Conservation (phyloP, 2,329 filamentous ascomycete genomes). For the Sarocladium brachiariae region DNA sequence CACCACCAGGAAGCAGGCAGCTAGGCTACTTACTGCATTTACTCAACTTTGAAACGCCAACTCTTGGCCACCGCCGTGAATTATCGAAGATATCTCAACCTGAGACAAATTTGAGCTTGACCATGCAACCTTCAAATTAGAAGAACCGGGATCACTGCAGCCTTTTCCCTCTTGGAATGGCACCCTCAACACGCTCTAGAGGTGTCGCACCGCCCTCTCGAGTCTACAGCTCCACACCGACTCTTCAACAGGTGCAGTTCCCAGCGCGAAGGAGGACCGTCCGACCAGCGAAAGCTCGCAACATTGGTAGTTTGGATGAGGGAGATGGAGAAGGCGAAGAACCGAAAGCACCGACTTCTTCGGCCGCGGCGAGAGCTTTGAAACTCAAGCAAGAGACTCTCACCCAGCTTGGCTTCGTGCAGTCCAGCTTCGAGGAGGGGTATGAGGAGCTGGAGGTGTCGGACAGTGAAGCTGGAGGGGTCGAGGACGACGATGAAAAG, state of each 20-base stretch:
- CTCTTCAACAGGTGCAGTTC: conserved; percentile 32
- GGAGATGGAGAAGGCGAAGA: background rate
- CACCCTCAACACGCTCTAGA: conserved; percentile 18
- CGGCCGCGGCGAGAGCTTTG: conserved; percentile 10
- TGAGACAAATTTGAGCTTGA: no score
- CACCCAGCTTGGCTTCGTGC: conserved; percentile 34
- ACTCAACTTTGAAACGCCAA: no score
- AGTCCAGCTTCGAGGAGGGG: conserved; percentile 26
- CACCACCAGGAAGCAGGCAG: background rate
- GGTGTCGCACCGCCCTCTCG: conserved; percentile 27
- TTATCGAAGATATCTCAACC: no score
- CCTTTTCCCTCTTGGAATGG: no score
- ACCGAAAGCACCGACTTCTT: background rate
- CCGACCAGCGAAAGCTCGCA: background rate
- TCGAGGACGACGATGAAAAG: conserved; percentile 15
- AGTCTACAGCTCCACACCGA: conserved; percentile 31
- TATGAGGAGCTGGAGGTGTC: conserved; percentile 20
- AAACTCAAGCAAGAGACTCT: conserved; percentile 33
- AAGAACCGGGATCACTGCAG: no score
- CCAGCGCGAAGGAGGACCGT: conserved; percentile 19
- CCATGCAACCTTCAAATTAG: no score
- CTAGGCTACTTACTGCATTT: no score
- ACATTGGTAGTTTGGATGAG: no score
- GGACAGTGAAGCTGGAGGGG: conserved; percentile 20
- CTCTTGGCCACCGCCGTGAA: no score